Base-by-base conservation (phyloP, 2,329 filamentous ascomycete genomes). In the Thielaviopsis ethacetica region DNA sequence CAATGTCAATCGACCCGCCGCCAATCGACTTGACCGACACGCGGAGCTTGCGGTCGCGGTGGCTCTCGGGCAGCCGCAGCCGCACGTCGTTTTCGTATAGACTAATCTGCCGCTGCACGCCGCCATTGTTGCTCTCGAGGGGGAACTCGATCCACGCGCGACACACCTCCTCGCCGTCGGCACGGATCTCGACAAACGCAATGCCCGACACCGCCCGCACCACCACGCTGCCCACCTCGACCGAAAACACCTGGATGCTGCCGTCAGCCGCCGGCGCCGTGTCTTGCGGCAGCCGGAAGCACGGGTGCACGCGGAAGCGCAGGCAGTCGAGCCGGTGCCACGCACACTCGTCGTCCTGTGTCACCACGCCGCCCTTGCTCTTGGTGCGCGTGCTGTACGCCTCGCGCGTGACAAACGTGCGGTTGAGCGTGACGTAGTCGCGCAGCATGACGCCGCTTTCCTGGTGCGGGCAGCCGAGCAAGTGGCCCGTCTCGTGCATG, bases 261-360 rank as follows among this genome's bases (percentile, higher is more conserved):
- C 81, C 80, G 64, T 96, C 91, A 1, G 76, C 71, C 62, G 75
- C 78, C 47, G 79, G 68, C 17, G 79, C 72, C 5, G 79, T 72
- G 65, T 97, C 93, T 59, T 82, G 85, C 0, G 91, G 88, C 57
- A 95, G 78, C 58, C 84, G 79, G 75, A 98, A 97, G 68, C 88
- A 90, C 3, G 91, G 89, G 67, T 98, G 93, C 64, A 84, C 86
- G 63, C 90, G 84, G 73, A 96, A 95, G 47, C 90, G 86, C 57
- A 98, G 76, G 58, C 83, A 83, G 70, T 97, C 93, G 6, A 97
- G 78, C 60, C 91, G 81, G 70, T 96, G 91, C 91, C 91, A 97
- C 26, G 76, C 78, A 69, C 91, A 95, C 71, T 97, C 93, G 64
- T 96, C 89, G 53, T 83, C 80, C 34, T 81, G 82, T 51, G 85